These are phyloP conservation scores for Ambrosia trifida DNA, from an alignment of 129 eudicot genomes.

Conservation along the genomic window DNA sequence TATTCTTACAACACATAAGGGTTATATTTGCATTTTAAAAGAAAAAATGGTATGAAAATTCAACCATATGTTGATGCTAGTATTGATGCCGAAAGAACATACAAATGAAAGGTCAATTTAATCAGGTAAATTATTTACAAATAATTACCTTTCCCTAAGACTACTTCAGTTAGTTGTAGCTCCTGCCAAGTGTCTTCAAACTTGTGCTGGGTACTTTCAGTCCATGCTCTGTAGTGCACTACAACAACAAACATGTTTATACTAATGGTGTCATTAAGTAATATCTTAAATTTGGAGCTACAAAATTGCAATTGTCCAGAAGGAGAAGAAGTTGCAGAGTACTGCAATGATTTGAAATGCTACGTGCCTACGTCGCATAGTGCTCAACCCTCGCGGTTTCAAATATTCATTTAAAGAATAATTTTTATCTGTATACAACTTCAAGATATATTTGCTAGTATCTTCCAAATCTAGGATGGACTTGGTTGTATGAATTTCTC, in stretches of 20 bases:
- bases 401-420: not conserved
- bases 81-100: not conserved
- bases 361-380: not conserved
- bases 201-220: constrained; percentile 91
- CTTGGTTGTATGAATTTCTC: not conserved
- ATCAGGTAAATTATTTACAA: constrained; percentile 20
- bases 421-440: not conserved
- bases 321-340: not conserved
- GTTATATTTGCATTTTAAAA: constrained; percentile 4
- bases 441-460: not conserved
- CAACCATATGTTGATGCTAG: constrained; percentile 13
- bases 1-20: constrained; percentile 2
- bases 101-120: not conserved
- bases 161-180: constrained; percentile 70
- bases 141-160: constrained; percentile 83
- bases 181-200: constrained; percentile 99
- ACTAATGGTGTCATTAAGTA: constrained; percentile 9
- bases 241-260: constrained; percentile 32
- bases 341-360: not conserved
- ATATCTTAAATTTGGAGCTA: not conserved
- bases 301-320: not conserved
- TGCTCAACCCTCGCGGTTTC: not conserved
- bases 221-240: constrained; percentile 99
- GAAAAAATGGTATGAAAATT: constrained; percentile 15
- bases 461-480: not conserved